A percentile compares a stretch with the other conserved stretches of the same genome.
These are phyloP conservation scores for Colletotrichum cordylinicola DNA, from an alignment of 2,329 filamentous ascomycete genomes.

Conservation along the genomic window DNA sequence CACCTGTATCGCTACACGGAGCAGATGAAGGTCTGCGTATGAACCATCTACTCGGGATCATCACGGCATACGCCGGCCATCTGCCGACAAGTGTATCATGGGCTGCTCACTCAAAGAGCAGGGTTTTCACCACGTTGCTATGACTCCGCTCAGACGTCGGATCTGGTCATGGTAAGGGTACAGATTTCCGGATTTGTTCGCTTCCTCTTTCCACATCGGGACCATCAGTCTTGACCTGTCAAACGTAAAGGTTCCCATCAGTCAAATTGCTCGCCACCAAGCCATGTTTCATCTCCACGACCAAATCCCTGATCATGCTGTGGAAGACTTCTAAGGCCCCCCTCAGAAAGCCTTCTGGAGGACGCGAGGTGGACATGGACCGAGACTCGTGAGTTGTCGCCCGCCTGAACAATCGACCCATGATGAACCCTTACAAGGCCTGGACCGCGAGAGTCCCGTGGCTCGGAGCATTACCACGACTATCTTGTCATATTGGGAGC, in stretches of 20 bases:
- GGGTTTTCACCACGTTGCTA: conserved; percentile 25
- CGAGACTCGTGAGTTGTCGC: background rate
- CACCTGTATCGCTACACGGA: background rate
- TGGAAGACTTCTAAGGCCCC: background rate
- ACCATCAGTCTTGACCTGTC: conserved; percentile 15
- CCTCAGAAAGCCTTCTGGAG: background rate
- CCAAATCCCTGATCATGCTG: conserved; percentile 9
- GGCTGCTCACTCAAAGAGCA: background rate
- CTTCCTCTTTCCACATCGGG: conserved; percentile 46
- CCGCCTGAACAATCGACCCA: background rate
- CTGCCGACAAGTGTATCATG: conserved; percentile 12
- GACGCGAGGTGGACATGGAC: background rate
- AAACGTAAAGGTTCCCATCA: background rate
- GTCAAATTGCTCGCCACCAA: background rate
- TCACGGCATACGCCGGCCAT: conserved; percentile 12
- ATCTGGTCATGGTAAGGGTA: conserved; percentile 24
- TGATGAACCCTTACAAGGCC: background rate
- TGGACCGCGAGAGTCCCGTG: background rate
- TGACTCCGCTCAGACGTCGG: conserved; percentile 28
- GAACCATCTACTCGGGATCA: conserved; percentile 21
- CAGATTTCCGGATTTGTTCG: conserved; percentile 40
- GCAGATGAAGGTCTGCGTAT: background rate
- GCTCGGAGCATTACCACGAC: background rate
- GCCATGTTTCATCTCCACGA: conserved; percentile 2
- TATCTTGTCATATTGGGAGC: background rate